Conservation (phyloP, 2,329 filamentous ascomycete genomes). For the Aspergillus sp. region DNA sequence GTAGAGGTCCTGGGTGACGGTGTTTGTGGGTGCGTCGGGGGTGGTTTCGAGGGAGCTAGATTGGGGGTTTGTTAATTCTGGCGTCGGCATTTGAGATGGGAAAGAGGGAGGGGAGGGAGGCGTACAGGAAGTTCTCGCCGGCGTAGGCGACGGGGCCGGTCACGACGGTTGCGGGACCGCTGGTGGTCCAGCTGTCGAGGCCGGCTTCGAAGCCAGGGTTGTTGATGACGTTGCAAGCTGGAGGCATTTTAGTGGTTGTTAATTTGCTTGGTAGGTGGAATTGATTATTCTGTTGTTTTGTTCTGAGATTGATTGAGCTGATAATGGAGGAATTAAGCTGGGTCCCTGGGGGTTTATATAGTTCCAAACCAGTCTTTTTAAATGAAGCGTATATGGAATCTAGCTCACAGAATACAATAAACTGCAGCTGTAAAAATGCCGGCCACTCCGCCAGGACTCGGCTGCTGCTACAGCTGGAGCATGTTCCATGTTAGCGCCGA, state of each 20-base stretch:
- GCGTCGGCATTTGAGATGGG: neutral
- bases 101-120: neutral
- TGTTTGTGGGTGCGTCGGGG: neutral
- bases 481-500: too few species aligned
- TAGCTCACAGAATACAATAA: too few species aligned
- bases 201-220: neutral
- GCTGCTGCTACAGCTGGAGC: too few species aligned
- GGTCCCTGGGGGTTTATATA: neutral
- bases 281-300: neutral
- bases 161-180: neutral
- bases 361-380: neutral
- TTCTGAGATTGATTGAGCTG: neutral
- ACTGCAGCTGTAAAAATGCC: too few species aligned
- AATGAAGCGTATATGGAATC: too few species aligned
- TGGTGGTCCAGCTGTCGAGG: neutral
- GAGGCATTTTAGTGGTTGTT: neutral
- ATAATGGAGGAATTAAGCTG: neutral
- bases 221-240: slow-evolving; percentile 4
- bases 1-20: slow-evolving; percentile 1
- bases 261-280: too few species aligned
- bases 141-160: neutral
- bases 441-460: too few species aligned
- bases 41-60: neutral
- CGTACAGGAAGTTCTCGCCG: neutral
- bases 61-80: neutral